Evolutionary conservation across 2,329 filamentous ascomycete species (phyloP).

Genomic region (Decorospora gaudefroyi): DNA sequence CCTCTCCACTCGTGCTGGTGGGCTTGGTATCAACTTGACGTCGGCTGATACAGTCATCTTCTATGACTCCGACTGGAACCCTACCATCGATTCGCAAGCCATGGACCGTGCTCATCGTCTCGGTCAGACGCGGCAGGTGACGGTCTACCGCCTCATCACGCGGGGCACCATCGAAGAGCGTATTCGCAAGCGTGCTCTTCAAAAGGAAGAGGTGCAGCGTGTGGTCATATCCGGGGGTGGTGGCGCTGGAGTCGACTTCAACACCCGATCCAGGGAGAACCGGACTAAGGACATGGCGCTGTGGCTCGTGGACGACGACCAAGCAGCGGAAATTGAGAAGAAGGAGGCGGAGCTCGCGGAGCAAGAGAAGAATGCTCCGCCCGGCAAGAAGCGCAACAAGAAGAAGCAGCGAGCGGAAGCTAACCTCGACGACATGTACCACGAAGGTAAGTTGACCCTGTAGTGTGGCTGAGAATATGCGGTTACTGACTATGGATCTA

Average conservation of each 20-base stretch:
- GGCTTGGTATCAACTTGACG: slow-evolving; percentile 96
- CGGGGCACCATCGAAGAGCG: slow-evolving; percentile 96
- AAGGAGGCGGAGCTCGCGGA: slow-evolving; percentile 84
- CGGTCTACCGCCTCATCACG: slow-evolving; percentile 96
- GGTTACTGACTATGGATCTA: slow-evolving; percentile 52
- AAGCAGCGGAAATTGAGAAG: slow-evolving; percentile 89
- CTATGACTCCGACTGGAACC: slow-evolving; percentile 99
- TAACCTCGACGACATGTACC: slow-evolving; percentile 94
- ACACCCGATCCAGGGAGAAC: slow-evolving; percentile 86
- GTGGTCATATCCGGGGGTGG: slow-evolving; percentile 91
- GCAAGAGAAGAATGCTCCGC: slow-evolving; percentile 58
- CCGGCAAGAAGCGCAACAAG: slow-evolving; percentile 62
- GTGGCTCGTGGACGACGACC: slow-evolving; percentile 97
- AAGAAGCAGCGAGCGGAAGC: slow-evolving; percentile 65
- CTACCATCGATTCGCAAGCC: slow-evolving; percentile 96
- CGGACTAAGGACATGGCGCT: slow-evolving; percentile 97
- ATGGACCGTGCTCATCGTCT: slow-evolving; percentile 99
- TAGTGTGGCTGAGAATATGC: not conserved
- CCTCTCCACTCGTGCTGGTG: slow-evolving; percentile 92
- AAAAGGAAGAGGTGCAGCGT: slow-evolving; percentile 98
- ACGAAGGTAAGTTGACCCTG: slow-evolving; percentile 76
- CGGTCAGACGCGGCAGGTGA: slow-evolving; percentile 93
- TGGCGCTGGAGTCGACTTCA: slow-evolving; percentile 89
- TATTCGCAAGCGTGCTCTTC: slow-evolving; percentile 92
- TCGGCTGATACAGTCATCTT: slow-evolving; percentile 98